Evolutionary conservation across 2,329 filamentous ascomycete species (phyloP).

Genomic region (Onygenales sp.): DNA sequence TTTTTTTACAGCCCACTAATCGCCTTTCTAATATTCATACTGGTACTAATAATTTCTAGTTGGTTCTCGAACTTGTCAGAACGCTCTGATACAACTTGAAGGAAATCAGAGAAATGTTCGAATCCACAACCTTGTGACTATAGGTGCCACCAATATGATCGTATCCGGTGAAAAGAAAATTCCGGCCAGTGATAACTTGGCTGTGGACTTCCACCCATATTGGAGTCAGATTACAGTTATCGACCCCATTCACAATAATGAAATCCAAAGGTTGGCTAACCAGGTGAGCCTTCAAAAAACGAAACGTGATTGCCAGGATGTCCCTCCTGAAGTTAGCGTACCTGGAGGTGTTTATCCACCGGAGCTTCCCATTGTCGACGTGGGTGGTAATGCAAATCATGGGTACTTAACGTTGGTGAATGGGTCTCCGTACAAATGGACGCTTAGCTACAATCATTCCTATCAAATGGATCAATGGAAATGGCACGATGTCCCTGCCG

Average conservation of each 20-base stretch:
- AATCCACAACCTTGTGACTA: slow-evolving; percentile 4
- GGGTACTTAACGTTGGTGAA: slow-evolving; percentile 31
- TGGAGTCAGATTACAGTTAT: slow-evolving; percentile 5
- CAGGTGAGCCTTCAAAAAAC: neutral
- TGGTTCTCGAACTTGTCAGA: neutral
- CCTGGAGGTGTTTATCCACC: neutral
- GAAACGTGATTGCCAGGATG: neutral
- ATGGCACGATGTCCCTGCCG: slow-evolving; percentile 24
- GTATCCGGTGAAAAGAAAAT: neutral
- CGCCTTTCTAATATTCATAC: neutral
- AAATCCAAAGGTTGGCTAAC: neutral
- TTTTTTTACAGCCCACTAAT: neutral
- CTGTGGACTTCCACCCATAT: slow-evolving; percentile 5
- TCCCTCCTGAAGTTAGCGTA: neutral
- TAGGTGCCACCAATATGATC: slow-evolving; percentile 1
- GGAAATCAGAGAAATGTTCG: neutral
- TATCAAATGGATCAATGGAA: slow-evolving; percentile 32
- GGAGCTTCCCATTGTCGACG: neutral
- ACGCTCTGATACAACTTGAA: neutral
- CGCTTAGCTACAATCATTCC: slow-evolving; percentile 18
- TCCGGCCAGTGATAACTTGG: neutral
- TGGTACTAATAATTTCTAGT: neutral
- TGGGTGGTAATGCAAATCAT: neutral
- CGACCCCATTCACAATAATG: slow-evolving; percentile 1
- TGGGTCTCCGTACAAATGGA: slow-evolving; percentile 31